Evolutionary conservation across 2,329 filamentous ascomycete genomes (phyloP), one percentile per base, ranked within the genome.

Genomic region (Ophiosphaerella herpotricha): DNA sequence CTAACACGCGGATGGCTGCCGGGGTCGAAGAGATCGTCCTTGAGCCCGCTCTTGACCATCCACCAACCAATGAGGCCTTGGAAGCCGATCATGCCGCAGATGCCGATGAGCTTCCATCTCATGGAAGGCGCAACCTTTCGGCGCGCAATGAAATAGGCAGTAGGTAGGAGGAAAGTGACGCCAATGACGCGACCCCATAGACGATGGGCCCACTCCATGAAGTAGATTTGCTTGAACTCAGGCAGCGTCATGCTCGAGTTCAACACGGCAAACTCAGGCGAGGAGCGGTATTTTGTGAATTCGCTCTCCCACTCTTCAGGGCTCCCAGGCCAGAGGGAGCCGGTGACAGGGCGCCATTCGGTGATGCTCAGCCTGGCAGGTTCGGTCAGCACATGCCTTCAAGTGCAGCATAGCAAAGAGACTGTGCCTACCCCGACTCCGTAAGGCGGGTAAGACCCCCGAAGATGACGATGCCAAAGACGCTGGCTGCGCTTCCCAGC

Each of bases 201-300:
- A 26, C 94, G 85, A 75, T 99, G 94, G 37, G 87, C 86, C 94
- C 94, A 99, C 80, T 99, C 94, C 94, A 97, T 97, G 74, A 89
- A 99, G 82, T 97, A 99, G 61, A 99, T 99, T 72, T 94, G 88
- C 76, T 97, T 97, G 79, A 97, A 99, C 72, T 99, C 94, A 50
- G 86, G 83, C 48, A 99, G 80, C 29, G 84, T 88, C 94, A 99
- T 99, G 72, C 90, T 85, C 29, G 92, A 88, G 77, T 99, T 99
- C 62, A 99, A 82, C 55, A 91, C 83, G 68, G 89, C 85, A 78
- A 93, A 99, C 75, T 99, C 94, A 55, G 94, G 94, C 16, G 91
- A 96, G 37, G 88, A 85, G 59, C 88, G 87, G 80, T 99, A 99
- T 75, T 95, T 94, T 48, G 86, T 80, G 77, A 97, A 99, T 68